Conservation (phyloP, 2,329 filamentous ascomycete genomes). For the Neopestalotiopsis rosae region DNA sequence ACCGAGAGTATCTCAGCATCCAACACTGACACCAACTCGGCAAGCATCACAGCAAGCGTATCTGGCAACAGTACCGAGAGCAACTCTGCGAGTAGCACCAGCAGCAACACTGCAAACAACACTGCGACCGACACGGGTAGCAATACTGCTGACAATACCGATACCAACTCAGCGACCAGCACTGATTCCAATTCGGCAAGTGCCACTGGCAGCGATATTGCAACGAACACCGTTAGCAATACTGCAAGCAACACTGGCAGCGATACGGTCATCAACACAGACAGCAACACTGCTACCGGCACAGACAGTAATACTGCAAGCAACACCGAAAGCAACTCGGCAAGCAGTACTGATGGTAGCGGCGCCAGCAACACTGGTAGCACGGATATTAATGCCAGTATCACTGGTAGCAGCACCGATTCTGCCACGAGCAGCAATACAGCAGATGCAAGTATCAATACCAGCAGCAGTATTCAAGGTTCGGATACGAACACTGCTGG, state of each 20-base stretch:
- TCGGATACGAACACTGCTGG: background rate
- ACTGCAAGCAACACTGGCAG: background rate
- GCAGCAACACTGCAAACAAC: background rate
- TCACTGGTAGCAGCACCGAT: background rate
- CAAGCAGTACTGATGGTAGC: background rate
- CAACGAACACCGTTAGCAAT: too few species aligned
- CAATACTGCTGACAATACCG: background rate
- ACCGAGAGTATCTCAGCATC: too few species aligned
- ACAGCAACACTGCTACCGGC: background rate
- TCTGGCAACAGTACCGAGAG: too few species aligned
- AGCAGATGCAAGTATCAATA: background rate
- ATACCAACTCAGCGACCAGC: background rate
- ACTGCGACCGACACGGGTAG: background rate
- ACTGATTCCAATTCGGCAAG: background rate
- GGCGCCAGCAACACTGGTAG: background rate
- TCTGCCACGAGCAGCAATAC: constrained; percentile 1
- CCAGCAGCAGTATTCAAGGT: background rate
- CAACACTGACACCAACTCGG: too few species aligned
- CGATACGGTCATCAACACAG: background rate
- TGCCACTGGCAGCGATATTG: too few species aligned
- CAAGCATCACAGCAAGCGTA: too few species aligned
- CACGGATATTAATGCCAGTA: background rate
- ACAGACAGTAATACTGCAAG: background rate
- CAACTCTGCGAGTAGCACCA: too few species aligned
- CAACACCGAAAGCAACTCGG: background rate